Evolutionary conservation across 805 yeast genomes (phyloP).

Genomic region (Wickerhamomyces canadensis): DNA sequence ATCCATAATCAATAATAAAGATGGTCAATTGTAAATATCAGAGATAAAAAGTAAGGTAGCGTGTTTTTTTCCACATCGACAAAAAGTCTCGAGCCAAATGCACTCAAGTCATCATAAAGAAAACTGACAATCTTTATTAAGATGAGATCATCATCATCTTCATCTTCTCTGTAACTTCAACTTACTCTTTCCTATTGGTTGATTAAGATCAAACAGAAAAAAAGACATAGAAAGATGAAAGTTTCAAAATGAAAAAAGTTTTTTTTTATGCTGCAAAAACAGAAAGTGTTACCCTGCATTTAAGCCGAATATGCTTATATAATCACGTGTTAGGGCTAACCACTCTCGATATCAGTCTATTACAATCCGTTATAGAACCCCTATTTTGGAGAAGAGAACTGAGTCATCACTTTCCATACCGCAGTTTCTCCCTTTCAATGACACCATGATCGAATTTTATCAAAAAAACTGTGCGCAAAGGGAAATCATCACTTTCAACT

Average conservation of each 20-base stretch:
- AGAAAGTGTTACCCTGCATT: too few relatives aligned
- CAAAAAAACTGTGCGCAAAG: slow-evolving; percentile 68
- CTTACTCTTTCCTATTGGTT: background rate
- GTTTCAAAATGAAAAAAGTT: too few relatives aligned
- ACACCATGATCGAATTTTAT: slow-evolving; percentile 62
- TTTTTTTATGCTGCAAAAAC: too few relatives aligned
- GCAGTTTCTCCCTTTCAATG: slow-evolving; percentile 45
- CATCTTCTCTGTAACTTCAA: background rate
- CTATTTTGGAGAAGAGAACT: too few relatives aligned
- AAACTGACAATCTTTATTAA: too few relatives aligned
- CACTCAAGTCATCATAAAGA: slow-evolving; percentile 67
- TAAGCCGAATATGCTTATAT: too few relatives aligned
- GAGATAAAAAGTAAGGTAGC: slow-evolving; percentile 85
- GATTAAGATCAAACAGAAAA: too few relatives aligned
- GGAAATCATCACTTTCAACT: slow-evolving; percentile 52
- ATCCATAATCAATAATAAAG: background rate
- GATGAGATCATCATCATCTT: background rate
- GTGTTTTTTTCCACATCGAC: slow-evolving; percentile 98
- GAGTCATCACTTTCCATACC: slow-evolving; percentile 28
- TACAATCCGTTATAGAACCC: too few relatives aligned
- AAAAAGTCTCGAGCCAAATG: slow-evolving; percentile 98
- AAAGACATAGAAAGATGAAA: too few relatives aligned
- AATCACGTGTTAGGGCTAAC: too few relatives aligned
- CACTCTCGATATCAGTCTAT: too few relatives aligned
- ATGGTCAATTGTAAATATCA: slow-evolving; percentile 29